Evolutionary conservation across 2,329 filamentous ascomycete species (phyloP), one percentile per base, ranked within the genome.

Genomic region (Pestalotiopsis sp.): DNA sequence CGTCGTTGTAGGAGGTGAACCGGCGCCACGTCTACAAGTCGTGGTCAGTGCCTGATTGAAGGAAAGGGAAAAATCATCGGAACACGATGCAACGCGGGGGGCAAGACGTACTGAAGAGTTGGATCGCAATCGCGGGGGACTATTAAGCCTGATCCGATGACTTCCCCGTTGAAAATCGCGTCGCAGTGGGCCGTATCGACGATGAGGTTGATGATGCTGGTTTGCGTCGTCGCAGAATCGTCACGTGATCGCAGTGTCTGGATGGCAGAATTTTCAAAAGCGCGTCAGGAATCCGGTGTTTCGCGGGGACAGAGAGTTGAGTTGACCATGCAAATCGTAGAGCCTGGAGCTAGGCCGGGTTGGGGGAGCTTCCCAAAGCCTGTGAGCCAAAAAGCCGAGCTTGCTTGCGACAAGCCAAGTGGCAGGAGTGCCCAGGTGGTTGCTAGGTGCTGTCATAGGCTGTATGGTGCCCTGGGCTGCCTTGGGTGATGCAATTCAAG

Each of bases 1-100:
- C 83, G 84, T 83, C 81, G 83, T 80, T 85, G 80, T 76, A 84
- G 78, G 76, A 83, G 82, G 76, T 87, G 84, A 79, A 87, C 81
- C 73, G 86, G 86, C 85, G 86, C 86, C 86, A 88, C 81, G 82
- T 77, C 85, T 77, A 80, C 60, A 67, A 69, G 68, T 72, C 66
- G 74, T 60, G 64, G 73, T 77, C 71, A 52, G 59, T 61, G 60
- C 39, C 67, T 58, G 67, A 60, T 60, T 23, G 67, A 65, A 49
- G 64, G 59, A 6, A 36, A 14, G 36, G 23, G 68, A 17, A 36
- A 60, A 11, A 56, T 20, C 65, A 67, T 67, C 65, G 14, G 27
- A 36, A 12, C 45, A 14, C 68, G 64, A 52, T 57, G 71, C 71
- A 65, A 69, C 69, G 61, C 38, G 71, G 71, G 39, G 39, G 20